Evolutionary conservation across 2,329 filamentous ascomycete species (phyloP).

Genomic region (Fusarium kyushuense): DNA sequence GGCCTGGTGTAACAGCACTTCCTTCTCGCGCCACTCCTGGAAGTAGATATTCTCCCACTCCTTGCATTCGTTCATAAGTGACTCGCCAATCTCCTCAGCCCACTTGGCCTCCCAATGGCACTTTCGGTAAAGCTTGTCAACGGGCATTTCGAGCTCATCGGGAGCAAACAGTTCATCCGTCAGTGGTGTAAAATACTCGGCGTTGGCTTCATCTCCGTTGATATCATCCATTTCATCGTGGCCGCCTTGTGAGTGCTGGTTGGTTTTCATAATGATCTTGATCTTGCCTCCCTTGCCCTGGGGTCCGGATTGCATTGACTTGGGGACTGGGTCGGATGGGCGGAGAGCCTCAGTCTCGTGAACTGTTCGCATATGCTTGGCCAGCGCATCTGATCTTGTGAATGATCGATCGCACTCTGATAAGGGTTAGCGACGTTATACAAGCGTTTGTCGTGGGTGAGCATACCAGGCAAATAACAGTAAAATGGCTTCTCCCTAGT

Average conservation of each 20-base stretch:
- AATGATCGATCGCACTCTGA: slow-evolving; percentile 97
- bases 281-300: slow-evolving; percentile 64
- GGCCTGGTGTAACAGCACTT: slow-evolving; percentile 80
- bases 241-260: slow-evolving; percentile 66
- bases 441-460: background rate
- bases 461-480: slow-evolving; percentile 88
- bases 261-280: slow-evolving; percentile 74
- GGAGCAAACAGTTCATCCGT: slow-evolving; percentile 71
- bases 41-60: slow-evolving; percentile 74
- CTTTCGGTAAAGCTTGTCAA: slow-evolving; percentile 72
- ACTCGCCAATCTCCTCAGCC: slow-evolving; percentile 75
- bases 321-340: slow-evolving; percentile 80
- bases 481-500: slow-evolving; percentile 99
- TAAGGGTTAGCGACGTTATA: slow-evolving; percentile 32
- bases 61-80: slow-evolving; percentile 73
- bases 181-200: slow-evolving; percentile 69
- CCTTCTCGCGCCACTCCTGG: slow-evolving; percentile 83
- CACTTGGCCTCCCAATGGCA: slow-evolving; percentile 79
- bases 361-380: slow-evolving; percentile 98
- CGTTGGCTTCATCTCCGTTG: slow-evolving; percentile 66
- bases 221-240: slow-evolving; percentile 69
- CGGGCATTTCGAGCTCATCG: slow-evolving; percentile 71
- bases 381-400: slow-evolving; percentile 92
- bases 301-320: slow-evolving; percentile 69
- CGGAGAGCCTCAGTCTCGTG: slow-evolving; percentile 95